Conservation (phyloP, 2,329 filamentous ascomycete species). For the Didymella lethalis region DNA sequence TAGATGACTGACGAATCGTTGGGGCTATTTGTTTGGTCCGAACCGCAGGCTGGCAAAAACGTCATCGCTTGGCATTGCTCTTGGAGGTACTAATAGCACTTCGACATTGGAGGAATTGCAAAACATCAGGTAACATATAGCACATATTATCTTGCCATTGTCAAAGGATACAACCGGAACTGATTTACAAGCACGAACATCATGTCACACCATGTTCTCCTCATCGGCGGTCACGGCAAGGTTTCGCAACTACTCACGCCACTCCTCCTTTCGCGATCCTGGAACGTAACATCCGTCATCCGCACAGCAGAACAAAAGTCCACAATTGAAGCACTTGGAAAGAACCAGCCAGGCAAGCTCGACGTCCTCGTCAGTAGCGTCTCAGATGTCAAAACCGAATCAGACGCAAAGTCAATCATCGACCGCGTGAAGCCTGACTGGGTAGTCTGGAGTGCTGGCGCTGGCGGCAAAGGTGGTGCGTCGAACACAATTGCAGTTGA, state of each 20-base stretch:
- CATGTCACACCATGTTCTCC: constrained; percentile 61
- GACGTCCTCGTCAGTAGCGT: constrained; percentile 74
- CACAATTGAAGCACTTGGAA: constrained; percentile 68
- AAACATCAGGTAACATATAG: no score
- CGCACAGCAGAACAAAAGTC: constrained; percentile 73
- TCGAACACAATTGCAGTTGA: constrained; percentile 61
- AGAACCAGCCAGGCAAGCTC: constrained; percentile 68
- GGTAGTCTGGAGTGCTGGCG: constrained; percentile 73
- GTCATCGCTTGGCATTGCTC: constrained; percentile 17
- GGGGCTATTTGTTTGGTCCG: constrained; percentile 8
- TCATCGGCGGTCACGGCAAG: constrained; percentile 85
- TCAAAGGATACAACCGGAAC: no score
- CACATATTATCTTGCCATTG: no score
- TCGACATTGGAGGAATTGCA: neutral
- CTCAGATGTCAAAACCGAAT: constrained; percentile 71
- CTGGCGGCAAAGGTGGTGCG: constrained; percentile 63
- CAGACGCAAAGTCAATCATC: constrained; percentile 69
- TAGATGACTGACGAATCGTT: constrained; percentile 9
- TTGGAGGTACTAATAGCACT: constrained; percentile 18
- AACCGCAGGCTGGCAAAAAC: constrained; percentile 8
- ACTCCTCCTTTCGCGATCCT: constrained; percentile 74
- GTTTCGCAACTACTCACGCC: constrained; percentile 77
- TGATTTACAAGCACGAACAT: neutral
- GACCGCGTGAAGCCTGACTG: constrained; percentile 69
- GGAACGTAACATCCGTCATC: constrained; percentile 81